Evolutionary conservation across 768 basidiomycete species (phyloP).

Genomic region (Agrocybe pediades): DNA sequence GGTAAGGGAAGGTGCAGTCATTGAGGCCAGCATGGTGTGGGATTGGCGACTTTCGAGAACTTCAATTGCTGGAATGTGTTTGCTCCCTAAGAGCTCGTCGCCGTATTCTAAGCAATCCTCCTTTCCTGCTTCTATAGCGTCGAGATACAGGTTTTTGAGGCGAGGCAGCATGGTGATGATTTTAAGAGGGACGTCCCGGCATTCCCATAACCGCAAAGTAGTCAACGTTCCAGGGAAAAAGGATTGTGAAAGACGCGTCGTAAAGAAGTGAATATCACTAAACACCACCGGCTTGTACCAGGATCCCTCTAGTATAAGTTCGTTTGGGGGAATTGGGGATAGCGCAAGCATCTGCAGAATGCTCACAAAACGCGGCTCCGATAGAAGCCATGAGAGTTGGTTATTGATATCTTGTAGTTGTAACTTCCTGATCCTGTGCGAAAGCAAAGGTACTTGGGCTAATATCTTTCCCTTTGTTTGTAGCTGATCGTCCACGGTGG

Average conservation of each 20-base stretch:
- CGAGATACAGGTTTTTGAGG: too few species aligned
- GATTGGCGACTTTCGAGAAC: not conserved
- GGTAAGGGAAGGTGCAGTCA: slow-evolving; percentile 3
- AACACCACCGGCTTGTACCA: not conserved
- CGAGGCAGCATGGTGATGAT: too few species aligned
- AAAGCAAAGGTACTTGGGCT: not conserved
- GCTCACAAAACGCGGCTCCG: not conserved
- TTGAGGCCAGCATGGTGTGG: slow-evolving; percentile 1
- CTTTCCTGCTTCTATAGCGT: too few species aligned
- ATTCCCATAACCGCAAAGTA: too few species aligned
- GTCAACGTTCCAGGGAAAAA: slow-evolving; percentile 6
- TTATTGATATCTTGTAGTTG: not conserved
- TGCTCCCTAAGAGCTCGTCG: too few species aligned
- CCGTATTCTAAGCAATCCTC: too few species aligned
- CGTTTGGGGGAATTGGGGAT: slow-evolving; percentile 6
- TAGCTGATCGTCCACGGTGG: not conserved
- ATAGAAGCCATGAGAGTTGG: slow-evolving; percentile 1
- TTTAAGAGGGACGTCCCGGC: too few species aligned
- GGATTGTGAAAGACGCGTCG: not conserved
- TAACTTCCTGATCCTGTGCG: too few species aligned
- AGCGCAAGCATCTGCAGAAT: slow-evolving; percentile 1
- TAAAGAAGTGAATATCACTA: not conserved
- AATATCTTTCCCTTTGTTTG: not conserved
- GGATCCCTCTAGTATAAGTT: not conserved
- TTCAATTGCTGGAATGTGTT: slow-evolving; percentile 8